Conservation (phyloP, 2,329 filamentous ascomycete genomes). For the Sporothrix schenckii region DNA sequence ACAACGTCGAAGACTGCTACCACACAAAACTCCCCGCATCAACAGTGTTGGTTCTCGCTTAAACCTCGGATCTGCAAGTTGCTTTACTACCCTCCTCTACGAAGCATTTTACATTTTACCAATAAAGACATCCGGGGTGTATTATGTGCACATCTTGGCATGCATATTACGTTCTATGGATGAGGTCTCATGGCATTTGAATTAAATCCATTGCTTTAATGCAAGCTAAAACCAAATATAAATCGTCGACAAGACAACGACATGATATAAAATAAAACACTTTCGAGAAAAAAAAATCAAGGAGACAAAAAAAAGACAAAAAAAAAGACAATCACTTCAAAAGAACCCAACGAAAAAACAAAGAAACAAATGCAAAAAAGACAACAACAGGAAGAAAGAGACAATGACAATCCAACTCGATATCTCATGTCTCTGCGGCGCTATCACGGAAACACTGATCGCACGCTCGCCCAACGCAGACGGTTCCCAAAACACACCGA, state of each 20-base stretch:
- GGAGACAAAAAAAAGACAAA: no score
- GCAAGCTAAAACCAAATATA: no score
- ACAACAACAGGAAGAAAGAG: not conserved
- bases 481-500: not conserved
- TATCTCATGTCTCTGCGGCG: constrained; percentile 38
- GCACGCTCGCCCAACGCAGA: not conserved
- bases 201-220: no score
- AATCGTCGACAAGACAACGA: not conserved
- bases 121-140: not conserved
- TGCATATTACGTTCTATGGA: no score
- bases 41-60: constrained; percentile 10
- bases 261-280: not conserved
- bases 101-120: not conserved
- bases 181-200: no score
- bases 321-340: not conserved
- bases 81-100: constrained; percentile 16
- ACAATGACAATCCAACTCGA: constrained; percentile 22
- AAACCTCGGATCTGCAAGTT: constrained; percentile 5
- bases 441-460: constrained; percentile 30
- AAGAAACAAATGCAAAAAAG: not conserved
- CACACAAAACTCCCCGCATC: not conserved
- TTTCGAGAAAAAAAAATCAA: not conserved
- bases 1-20: no score
- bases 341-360: not conserved
- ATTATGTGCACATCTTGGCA: not conserved